Conservation (phyloP, 208 protist genomes). For the Angomonas desouzai region DNA sequence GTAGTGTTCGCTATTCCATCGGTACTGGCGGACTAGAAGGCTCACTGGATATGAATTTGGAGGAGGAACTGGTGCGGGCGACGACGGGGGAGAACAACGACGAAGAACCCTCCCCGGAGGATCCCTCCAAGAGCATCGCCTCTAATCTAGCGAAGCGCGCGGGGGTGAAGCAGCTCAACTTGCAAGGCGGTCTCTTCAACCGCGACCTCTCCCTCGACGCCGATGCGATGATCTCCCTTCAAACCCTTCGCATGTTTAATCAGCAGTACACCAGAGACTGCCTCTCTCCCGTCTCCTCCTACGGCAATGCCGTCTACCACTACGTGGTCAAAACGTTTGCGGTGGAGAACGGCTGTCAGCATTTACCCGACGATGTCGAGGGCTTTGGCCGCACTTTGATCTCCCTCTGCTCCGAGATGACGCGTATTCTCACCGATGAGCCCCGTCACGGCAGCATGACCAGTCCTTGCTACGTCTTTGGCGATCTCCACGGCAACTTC, state of each 20-base stretch:
- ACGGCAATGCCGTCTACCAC: constrained; percentile 77
- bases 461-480: constrained; percentile 93
- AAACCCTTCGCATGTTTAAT: constrained; percentile 76
- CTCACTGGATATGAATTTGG: constrained; percentile 34
- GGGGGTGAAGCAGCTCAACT: constrained; percentile 40
- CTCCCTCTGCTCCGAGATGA: constrained; percentile 71
- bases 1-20: constrained; percentile 7
- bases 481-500: constrained; percentile 94
- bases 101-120: constrained; percentile 36
- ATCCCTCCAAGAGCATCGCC: constrained; percentile 25
- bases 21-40: constrained; percentile 13
- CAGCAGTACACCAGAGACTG: constrained; percentile 47
- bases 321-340: constrained; percentile 87
- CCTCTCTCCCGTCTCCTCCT: constrained; percentile 61
- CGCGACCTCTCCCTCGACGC: constrained; percentile 69
- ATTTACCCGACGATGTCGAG: constrained; percentile 68
- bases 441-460: constrained; percentile 55
- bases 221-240: constrained; percentile 74
- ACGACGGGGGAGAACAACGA: constrained; percentile 7
- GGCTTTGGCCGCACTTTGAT: constrained; percentile 82
- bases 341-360: constrained; percentile 75
- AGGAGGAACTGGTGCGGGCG: constrained; percentile 9
- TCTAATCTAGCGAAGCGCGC: constrained; percentile 38
- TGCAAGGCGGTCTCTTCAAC: constrained; percentile 31
- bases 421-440: constrained; percentile 58